Base-by-base conservation (phyloP, 768 basidiomycete species). In the Leccinum subtestaceum region DNA sequence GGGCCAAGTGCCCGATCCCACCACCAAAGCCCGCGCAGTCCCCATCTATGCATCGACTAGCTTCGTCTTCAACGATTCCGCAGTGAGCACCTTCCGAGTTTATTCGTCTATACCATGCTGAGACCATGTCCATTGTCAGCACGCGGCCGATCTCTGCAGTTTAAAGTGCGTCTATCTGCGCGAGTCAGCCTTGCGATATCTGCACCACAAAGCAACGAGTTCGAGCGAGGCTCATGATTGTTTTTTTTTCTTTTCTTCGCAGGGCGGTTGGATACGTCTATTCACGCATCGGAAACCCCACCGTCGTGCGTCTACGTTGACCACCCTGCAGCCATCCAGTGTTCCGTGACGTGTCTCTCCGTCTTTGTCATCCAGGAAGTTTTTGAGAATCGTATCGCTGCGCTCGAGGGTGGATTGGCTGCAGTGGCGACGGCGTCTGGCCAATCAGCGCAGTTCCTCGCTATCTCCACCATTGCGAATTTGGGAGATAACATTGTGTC, bases 21-120 rank as follows among this genome's bases (percentile, higher is more conserved):
- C 81, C 5, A 83, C 83, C 11, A 82, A 82, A 43, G 82, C 86
- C 1, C 78, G 84, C 11, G 87, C 87, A 1, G 81, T 81, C 2
- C 86, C 87, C 0, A 87, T 88, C 65, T 86, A 86, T 50, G 78
- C 83, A 15, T 71, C 79, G 17, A 79, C 84, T 2, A 79, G 79
- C 46, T 87, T 80, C 58, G 80, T 81, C 34, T 85, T 86, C 72
- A 79, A 86, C 48, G 72, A 83, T 59, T 80, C 78, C 19, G 75
- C 78, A 67, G 84, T 79, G 59, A 60, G 68, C 62, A 5, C 25
- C 25, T 27, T 6, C 9, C 7, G 9, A 19, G 50, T 46, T 27
- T 21, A 21, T 46, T 27, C 17, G n/a, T 7, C 19, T 51, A 25
- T 1, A 11, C 36, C 4, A 4, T 4, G 15, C 27, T 52, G 17